Conservation (phyloP, 2,329 filamentous ascomycete genomes). For the Fusarium cicatricum region DNA sequence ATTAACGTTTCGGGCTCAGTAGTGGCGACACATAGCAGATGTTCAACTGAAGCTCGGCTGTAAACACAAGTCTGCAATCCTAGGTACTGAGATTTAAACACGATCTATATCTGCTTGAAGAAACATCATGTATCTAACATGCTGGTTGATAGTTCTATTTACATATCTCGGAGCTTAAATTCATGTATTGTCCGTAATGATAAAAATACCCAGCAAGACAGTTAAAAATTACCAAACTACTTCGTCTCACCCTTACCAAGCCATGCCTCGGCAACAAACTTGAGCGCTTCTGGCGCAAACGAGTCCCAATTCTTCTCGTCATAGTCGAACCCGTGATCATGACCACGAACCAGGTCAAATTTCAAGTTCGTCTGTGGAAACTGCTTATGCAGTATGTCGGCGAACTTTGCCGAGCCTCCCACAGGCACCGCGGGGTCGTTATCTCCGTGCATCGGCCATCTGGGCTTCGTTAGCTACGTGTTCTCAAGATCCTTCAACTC, state of each 20-base stretch:
- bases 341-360: slow-evolving; percentile 21
- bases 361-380: slow-evolving; percentile 16
- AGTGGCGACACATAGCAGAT: no score
- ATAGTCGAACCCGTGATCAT: slow-evolving; percentile 39
- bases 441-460: slow-evolving; percentile 37
- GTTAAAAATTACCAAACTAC: neutral
- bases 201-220: no score
- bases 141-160: no score
- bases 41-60: no score
- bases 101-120: no score
- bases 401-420: slow-evolving; percentile 13
- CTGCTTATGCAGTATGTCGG: slow-evolving; percentile 4
- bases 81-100: no score
- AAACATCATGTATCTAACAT: no score
- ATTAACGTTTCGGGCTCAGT: no score
- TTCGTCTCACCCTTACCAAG: neutral
- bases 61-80: no score
- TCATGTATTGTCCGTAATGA: no score
- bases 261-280: slow-evolving; percentile 31
- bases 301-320: slow-evolving; percentile 25
- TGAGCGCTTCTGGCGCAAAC: slow-evolving; percentile 20
- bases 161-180: no score
- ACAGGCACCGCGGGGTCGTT: slow-evolving; percentile 23
- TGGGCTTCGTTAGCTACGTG: neutral
- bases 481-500: rapidly evolving